These are phyloP conservation scores for Taphrina betulina DNA, from an alignment of 1,139 yeast species.

Conservation along the genomic window DNA sequence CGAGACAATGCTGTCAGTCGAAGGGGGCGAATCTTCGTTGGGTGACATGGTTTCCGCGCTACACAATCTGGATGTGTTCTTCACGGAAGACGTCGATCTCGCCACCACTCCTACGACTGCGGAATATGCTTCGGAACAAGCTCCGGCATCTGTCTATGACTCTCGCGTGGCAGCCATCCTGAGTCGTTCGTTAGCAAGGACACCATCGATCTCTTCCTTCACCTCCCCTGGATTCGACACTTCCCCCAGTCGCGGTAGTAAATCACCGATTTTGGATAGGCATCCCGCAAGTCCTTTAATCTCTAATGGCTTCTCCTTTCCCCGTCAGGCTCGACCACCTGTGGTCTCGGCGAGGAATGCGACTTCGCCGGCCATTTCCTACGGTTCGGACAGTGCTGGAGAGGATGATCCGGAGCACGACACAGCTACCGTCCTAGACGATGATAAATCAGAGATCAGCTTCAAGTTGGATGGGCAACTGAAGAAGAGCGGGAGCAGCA, in stretches of 20 bases:
- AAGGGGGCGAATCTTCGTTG: slow-evolving; percentile 55
- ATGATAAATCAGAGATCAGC: slow-evolving; percentile 27
- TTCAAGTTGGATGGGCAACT: slow-evolving; percentile 30
- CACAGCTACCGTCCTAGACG: slow-evolving; percentile 6
- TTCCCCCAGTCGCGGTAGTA: slow-evolving; percentile 12
- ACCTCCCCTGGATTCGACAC: slow-evolving; percentile 29
- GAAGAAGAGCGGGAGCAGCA: slow-evolving; percentile 19
- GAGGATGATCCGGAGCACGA: slow-evolving; percentile 1
- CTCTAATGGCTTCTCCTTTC: slow-evolving; percentile 14
- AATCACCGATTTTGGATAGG: not conserved
- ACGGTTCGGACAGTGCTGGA: slow-evolving; percentile 18
- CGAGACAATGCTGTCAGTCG: slow-evolving; percentile 39
- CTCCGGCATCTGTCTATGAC: slow-evolving; percentile 68
- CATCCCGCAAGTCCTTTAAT: slow-evolving; percentile 11
- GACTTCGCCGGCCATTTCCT: slow-evolving; percentile 12
- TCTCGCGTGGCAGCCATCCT: slow-evolving; percentile 73
- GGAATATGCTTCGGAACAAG: slow-evolving; percentile 50
- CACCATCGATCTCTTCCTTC: slow-evolving; percentile 74
- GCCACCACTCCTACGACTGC: slow-evolving; percentile 40
- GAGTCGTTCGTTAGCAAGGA: slow-evolving; percentile 70
- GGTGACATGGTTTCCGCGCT: slow-evolving; percentile 97
- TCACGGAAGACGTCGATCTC: slow-evolving; percentile 60
- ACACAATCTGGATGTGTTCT: slow-evolving; percentile 88
- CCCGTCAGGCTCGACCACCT: slow-evolving; percentile 9
- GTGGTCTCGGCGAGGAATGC: not conserved